These are phyloP conservation scores for Blastobotrys parvus DNA, from an alignment of 805 yeast species.

Conservation along the genomic window DNA sequence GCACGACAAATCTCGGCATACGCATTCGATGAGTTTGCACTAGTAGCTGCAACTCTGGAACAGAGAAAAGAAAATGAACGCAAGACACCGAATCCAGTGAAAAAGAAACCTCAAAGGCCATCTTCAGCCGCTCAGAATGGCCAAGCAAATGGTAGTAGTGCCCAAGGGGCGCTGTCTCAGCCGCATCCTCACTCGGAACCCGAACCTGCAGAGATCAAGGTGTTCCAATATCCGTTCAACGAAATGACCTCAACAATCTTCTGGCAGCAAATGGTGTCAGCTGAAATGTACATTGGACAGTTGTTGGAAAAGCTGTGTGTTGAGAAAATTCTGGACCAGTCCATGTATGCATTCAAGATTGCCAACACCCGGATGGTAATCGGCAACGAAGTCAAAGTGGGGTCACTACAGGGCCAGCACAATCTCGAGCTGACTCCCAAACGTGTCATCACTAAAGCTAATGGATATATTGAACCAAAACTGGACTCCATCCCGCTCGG, in stretches of 20 bases:
- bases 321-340: constrained; percentile 24
- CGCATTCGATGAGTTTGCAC: constrained; percentile 74
- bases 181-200: too few relatives aligned
- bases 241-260: constrained; percentile 22
- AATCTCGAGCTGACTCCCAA: constrained; percentile 37
- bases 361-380: constrained; percentile 23
- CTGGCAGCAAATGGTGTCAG: constrained; percentile 21
- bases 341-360: constrained; percentile 25
- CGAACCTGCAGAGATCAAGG: constrained; percentile 12
- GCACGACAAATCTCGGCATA: constrained; percentile 57
- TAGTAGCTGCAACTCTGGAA: constrained; percentile 46
- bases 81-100: constrained; percentile 26
- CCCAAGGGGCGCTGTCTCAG: neutral
- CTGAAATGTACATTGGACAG: constrained; percentile 16
- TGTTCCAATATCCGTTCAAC: constrained; percentile 29
- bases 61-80: constrained; percentile 25
- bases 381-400: constrained; percentile 24
- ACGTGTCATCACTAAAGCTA: constrained; percentile 31
- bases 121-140: neutral
- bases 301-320: constrained; percentile 27
- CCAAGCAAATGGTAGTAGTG: neutral
- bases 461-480: constrained; percentile 22
- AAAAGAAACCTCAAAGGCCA: neutral
- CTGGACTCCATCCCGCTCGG: constrained; percentile 22
- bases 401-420: constrained; percentile 35